Evolutionary conservation across 768 basidiomycete genomes (phyloP).

Genomic region (Lanmaoa rubissima): DNA sequence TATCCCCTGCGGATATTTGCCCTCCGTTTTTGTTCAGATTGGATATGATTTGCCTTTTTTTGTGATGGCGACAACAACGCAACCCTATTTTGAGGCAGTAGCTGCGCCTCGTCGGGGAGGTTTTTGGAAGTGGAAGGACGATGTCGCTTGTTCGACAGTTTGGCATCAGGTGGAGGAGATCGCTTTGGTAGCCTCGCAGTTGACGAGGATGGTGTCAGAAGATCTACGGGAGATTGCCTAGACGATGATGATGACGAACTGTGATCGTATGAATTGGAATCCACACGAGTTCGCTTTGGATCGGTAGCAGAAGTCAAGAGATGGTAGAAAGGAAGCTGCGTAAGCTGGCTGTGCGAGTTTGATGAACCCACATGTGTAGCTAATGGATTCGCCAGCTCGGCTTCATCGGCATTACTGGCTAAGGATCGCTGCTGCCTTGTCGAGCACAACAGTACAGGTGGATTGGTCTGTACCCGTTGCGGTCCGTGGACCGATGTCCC

Average conservation of each 20-base stretch:
- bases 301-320: slow-evolving; percentile 8
- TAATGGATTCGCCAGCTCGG: slow-evolving; percentile 1
- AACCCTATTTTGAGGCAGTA: slow-evolving; percentile 9
- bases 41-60: slow-evolving; percentile 93
- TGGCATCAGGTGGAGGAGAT: slow-evolving; percentile 25
- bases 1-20: slow-evolving; percentile 90
- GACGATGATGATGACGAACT: slow-evolving; percentile 30
- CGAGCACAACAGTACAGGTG: slow-evolving; percentile 18
- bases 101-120: slow-evolving; percentile 11
- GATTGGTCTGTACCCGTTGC: slow-evolving; percentile 18
- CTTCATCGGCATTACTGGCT: slow-evolving; percentile 5
- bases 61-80: slow-evolving; percentile 73
- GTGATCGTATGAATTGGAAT: slow-evolving; percentile 12
- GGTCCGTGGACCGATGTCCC: slow-evolving; percentile 11
- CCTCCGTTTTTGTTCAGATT: slow-evolving; percentile 90
- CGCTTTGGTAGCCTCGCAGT: slow-evolving; percentile 19
- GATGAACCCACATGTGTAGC: slow-evolving; percentile 6
- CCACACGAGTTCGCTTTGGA: slow-evolving; percentile 7
- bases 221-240: slow-evolving; percentile 25
- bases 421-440: slow-evolving; percentile 17
- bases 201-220: slow-evolving; percentile 16
- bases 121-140: slow-evolving; percentile 21
- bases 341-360: slow-evolving; percentile 9
- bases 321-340: slow-evolving; percentile 19
- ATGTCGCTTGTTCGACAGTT: slow-evolving; percentile 34